Evolutionary conservation across 805 yeast species (phyloP), one percentile per base, ranked within the genome.

Genomic region (Candida maltosa): DNA sequence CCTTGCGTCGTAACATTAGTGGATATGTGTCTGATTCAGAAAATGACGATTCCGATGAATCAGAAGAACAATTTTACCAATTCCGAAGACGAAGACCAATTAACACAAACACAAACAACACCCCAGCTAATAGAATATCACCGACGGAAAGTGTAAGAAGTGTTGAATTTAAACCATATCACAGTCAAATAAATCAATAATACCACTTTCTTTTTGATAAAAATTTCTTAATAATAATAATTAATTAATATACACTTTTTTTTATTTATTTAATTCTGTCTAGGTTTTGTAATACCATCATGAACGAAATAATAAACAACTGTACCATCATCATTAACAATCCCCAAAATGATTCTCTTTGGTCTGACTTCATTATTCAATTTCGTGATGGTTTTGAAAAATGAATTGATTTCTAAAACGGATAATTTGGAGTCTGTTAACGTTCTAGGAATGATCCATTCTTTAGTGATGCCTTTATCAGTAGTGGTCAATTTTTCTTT

Each of bases 251-350:
- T n/a, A 22, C 25, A 26, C 7, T 26, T 26, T 26, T 7, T 9
- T 15, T 7, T 6, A 16, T 8, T 5, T 20, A 14, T 9, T 51
- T 46, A 77, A 42, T 75, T 76, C 47, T 73, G 76, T 39, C 74
- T 68, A 1, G 89, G 89, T 51, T 76, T 76, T 22, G 69, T 76
- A 7, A 82, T 56, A 4, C 89, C 89, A 46, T 76, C 78, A 52
- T 80, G 76, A 12, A 80, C 65, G 51, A 75, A 74, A 53, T 83
- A 83, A 46, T 78, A 83, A n/a, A 81, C 81, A 14, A 80, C 68
- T 0, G 88, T 79, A 2, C 87, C 81, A 51, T 83, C 93, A 37
- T 71, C 71, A 45, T 75, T 78, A 2, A 75, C 69, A 6, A 83
- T 61, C 0, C 76, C 88, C 20, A 78, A 42, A 0, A 80, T 60